Evolutionary conservation across 106 monocot genomes (phyloP), one percentile per base, ranked within the genome.

Genomic region (Xerophyta viscosa): DNA sequence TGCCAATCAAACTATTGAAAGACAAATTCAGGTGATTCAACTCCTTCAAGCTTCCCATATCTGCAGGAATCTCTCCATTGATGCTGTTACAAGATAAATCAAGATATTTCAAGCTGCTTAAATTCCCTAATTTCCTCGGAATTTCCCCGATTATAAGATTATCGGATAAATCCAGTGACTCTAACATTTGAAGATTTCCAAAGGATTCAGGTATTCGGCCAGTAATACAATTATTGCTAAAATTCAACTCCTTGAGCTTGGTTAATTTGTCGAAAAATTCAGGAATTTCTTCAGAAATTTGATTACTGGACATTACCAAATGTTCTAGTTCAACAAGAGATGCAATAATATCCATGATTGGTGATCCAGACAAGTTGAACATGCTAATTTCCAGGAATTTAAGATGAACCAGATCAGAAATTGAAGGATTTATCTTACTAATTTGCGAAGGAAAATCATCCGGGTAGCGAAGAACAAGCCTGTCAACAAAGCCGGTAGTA

Each of bases 381-480:
- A 6, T 5, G 33, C 33, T 36, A 5, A 36, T 6, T 5, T 36
- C 33, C 8, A 82, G 31, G 36, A 72, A 39, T 8, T 44, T 41
- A 14, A 82, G 29, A 10, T 65, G 51, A 29, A 33, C 30, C 4
- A 82, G 36, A 6, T 17, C 24, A 4, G 55, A 33, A 22, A 82
- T 29, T 52, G 72, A 76, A 6, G 67, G 72, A 41, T 50, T 42
- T 4, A 73, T 56, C 53, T 68, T 46, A 53, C 63, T 36, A 11
- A 36, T 36, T 5, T 5, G 11, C 11, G 33, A 36, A 36, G 5
- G 42, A 2, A 8, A 10, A 2, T 30, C 28, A 30, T 6, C 10
- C 4, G 17, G 13, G 37, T 61, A 44, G 8, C 21, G 27, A 11
- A 81, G 49, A 29, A 66, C 39, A 39, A 81, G 52, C 27, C 13